These are phyloP conservation scores for Citrus trifoliata DNA, from an alignment of 345 rosid species.

Conservation along the genomic window DNA sequence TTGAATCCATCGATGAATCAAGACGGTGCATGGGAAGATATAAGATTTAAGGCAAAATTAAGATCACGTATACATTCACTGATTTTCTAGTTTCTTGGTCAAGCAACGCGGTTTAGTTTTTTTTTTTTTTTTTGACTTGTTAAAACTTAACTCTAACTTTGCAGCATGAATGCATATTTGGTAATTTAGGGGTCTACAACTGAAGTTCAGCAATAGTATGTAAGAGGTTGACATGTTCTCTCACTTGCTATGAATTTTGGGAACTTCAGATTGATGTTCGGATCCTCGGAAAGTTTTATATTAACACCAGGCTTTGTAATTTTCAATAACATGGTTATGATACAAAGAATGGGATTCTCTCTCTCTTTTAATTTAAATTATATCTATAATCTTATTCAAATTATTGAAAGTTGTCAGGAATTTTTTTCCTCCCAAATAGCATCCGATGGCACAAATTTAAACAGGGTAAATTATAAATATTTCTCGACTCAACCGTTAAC, in stretches of 20 bases:
- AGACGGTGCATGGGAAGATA: background rate
- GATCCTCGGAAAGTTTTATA: slow-evolving; percentile 33
- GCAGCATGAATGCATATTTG: slow-evolving; percentile 8
- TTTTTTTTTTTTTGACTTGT: background rate
- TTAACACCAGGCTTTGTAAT: slow-evolving; percentile 29
- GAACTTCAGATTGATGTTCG: slow-evolving; percentile 22
- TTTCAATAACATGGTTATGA: slow-evolving; percentile 20
- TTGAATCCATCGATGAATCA: background rate
- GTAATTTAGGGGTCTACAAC: slow-evolving; percentile 8
- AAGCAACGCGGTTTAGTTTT: background rate
- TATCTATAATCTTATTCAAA: background rate
- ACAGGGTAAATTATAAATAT: no score
- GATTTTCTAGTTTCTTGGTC: slow-evolving; percentile 13
- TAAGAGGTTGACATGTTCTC: slow-evolving; percentile 3
- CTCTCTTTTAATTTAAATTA: background rate
- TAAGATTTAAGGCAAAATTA: background rate
- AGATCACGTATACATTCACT: slow-evolving; percentile 16
- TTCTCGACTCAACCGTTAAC: no score
- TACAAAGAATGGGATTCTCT: slow-evolving; percentile 24
- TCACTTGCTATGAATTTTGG: slow-evolving; percentile 46
- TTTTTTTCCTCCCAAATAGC: no score
- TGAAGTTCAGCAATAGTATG: slow-evolving; percentile 39
- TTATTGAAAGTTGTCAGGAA: no score
- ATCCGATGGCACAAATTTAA: no score
- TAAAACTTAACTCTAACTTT: slow-evolving; percentile 12